Conservation (phyloP, 306 rosid species). For the Datisca glomerata region DNA sequence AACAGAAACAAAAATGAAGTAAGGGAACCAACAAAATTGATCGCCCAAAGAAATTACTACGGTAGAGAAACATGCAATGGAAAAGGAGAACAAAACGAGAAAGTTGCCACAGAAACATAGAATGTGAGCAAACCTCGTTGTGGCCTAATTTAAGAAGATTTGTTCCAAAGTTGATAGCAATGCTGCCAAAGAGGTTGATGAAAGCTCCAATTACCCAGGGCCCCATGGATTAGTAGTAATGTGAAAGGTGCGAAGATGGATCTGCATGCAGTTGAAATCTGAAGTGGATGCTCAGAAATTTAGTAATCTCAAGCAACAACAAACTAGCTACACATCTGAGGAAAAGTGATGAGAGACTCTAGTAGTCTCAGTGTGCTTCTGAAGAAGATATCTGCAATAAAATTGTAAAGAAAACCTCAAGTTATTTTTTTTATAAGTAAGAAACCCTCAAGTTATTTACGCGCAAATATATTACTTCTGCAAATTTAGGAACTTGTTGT, state of each 20-base stretch:
- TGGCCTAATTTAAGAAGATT: constrained; percentile 96
- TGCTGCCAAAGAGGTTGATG: constrained; percentile 91
- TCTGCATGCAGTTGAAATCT: constrained; percentile 32
- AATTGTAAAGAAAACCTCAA: no score
- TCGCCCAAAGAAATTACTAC: neutral
- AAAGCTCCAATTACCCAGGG: constrained; percentile 98
- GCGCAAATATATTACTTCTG: no score
- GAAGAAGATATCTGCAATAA: neutral
- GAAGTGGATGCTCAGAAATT: neutral
- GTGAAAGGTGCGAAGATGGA: constrained; percentile 22
- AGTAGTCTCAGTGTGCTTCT: neutral
- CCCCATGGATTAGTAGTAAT: constrained; percentile 61
- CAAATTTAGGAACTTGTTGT: no score
- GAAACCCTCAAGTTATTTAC: no score
- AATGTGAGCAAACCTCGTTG: constrained; percentile 49
- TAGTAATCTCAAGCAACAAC: neutral
- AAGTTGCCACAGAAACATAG: neutral
- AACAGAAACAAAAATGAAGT: no score
- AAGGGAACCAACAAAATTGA: constrained; percentile 2
- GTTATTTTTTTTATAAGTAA: no score
- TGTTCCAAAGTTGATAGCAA: constrained; percentile 93
- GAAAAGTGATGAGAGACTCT: neutral
- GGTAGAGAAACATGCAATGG: no score
- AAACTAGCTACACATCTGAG: neutral
- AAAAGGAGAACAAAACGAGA: neutral